A percentile compares a stretch with the other conserved stretches of the same genome.
These are phyloP conservation scores for Beauveria sp. DNA, from an alignment of 2,329 filamentous ascomycete species.

Conservation along the genomic window DNA sequence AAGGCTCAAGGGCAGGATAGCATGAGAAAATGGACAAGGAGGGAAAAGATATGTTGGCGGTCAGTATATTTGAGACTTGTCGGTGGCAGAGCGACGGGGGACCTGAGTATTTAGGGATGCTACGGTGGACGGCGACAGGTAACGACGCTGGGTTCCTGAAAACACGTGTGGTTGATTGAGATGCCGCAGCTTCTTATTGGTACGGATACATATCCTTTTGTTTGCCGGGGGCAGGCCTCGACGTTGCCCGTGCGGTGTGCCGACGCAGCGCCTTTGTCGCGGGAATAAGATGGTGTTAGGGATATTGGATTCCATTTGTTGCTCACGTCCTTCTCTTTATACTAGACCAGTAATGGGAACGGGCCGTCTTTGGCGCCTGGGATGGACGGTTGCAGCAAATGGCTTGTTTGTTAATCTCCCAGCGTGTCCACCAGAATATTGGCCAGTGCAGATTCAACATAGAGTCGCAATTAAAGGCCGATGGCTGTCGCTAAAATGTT, in stretches of 20 bases:
- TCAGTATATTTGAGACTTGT: not conserved
- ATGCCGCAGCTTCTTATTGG: not conserved
- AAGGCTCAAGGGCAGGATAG: not conserved
- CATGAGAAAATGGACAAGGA: not conserved
- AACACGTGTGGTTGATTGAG: not conserved
- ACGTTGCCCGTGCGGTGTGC: not conserved
- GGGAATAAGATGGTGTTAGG: not conserved
- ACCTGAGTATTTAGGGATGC: not conserved
- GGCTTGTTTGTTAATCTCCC: not conserved
- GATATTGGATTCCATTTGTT: no score
- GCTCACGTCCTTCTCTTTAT: no score
- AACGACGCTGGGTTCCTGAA: not conserved
- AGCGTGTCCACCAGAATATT: not conserved
- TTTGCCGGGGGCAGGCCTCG: not conserved
- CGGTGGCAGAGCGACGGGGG: not conserved
- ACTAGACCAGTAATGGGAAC: not conserved
- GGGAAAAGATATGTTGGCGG: not conserved
- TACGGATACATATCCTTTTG: not conserved
- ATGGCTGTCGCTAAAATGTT: not conserved
- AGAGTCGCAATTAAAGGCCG: not conserved
- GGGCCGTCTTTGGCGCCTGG: no score
- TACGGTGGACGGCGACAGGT: not conserved
- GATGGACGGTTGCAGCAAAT: not conserved
- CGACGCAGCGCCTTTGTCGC: not conserved
- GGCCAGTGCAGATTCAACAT: not conserved